These are phyloP conservation scores for Breviolum minutum DNA, from an alignment of 73 alveolate species.

Conservation along the genomic window DNA sequence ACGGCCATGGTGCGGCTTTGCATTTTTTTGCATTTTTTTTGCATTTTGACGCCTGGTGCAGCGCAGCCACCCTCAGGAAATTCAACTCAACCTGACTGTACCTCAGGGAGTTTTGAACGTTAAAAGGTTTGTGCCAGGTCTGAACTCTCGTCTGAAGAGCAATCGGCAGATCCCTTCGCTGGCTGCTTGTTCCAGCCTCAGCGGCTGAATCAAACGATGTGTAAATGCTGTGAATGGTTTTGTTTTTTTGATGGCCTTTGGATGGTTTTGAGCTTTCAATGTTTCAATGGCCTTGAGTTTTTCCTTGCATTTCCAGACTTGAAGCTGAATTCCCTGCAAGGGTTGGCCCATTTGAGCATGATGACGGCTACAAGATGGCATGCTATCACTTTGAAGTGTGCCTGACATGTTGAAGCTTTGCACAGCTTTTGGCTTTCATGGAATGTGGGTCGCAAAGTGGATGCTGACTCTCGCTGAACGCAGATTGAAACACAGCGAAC, in stretches of 20 bases:
- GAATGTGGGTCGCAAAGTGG: not conserved
- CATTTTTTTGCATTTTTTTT: not conserved
- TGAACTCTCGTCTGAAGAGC: slow-evolving; percentile 83
- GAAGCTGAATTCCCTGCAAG: not conserved
- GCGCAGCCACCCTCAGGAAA: too few relatives aligned
- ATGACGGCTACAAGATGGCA: slow-evolving; percentile 49
- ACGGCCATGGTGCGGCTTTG: slow-evolving; percentile 46
- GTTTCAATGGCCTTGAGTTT: too few relatives aligned
- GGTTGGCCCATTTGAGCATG: slow-evolving; percentile 91
- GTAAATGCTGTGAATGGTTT: too few relatives aligned
- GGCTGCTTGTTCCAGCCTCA: slow-evolving; percentile 21
- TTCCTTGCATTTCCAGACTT: not conserved
- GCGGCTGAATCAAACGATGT: not conserved
- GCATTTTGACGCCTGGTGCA: too few relatives aligned
- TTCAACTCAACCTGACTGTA: too few relatives aligned
- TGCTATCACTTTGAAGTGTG: slow-evolving; percentile 52
- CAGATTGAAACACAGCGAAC: slow-evolving; percentile 74
- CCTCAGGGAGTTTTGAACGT: too few relatives aligned
- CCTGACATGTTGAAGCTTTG: not conserved
- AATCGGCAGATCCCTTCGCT: slow-evolving; percentile 67
- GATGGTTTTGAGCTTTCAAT: not conserved
- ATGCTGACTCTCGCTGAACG: not conserved
- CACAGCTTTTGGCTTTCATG: not conserved
- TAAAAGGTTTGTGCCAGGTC: too few relatives aligned
- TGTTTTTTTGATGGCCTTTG: not conserved